Evolutionary conservation across 2,329 filamentous ascomycete species (phyloP).

Genomic region (Tetracladium maxilliforme): DNA sequence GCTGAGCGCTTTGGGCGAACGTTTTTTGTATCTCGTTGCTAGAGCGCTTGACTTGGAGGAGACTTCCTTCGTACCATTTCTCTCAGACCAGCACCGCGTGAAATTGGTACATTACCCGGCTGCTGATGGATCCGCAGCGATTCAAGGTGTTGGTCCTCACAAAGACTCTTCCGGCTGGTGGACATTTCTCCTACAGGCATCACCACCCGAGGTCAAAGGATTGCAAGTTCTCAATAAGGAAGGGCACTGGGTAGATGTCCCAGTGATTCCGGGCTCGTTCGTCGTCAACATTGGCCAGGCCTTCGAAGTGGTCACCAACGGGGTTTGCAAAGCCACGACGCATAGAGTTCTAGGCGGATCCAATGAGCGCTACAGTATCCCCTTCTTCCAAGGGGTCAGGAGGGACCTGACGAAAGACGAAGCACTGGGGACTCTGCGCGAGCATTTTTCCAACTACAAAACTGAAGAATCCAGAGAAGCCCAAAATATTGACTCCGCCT

Average conservation of each 20-base stretch:
- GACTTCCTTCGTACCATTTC: conserved; percentile 38
- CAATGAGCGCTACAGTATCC: conserved; percentile 23
- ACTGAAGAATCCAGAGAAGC: conserved; percentile 19
- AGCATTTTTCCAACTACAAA: conserved; percentile 17
- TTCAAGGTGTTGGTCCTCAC: conserved; percentile 44
- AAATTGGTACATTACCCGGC: conserved; percentile 40
- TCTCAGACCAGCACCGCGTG: conserved; percentile 41
- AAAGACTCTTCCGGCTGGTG: conserved; percentile 51
- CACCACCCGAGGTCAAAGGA: conserved; percentile 29
- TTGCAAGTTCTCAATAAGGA: conserved; percentile 33
- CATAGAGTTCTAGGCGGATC: conserved; percentile 22
- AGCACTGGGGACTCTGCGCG: conserved; percentile 20
- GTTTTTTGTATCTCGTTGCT: too few species aligned
- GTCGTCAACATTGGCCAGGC: conserved; percentile 45
- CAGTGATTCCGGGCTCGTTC: conserved; percentile 29
- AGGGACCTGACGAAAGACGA: conserved; percentile 26
- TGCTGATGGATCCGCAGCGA: conserved; percentile 1
- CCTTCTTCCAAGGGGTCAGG: conserved; percentile 34
- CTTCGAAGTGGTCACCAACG: conserved; percentile 39
- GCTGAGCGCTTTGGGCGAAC: conserved; percentile 31
- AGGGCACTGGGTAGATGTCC: conserved; percentile 34
- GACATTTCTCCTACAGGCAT: conserved; percentile 48
- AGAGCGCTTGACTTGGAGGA: too few species aligned
- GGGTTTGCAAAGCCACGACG: conserved; percentile 36
- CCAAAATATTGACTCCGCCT: conserved; percentile 28